Evolutionary conservation across 164 flowering plant genomes (phyloP).

Genomic region (Echeveria elegans): DNA sequence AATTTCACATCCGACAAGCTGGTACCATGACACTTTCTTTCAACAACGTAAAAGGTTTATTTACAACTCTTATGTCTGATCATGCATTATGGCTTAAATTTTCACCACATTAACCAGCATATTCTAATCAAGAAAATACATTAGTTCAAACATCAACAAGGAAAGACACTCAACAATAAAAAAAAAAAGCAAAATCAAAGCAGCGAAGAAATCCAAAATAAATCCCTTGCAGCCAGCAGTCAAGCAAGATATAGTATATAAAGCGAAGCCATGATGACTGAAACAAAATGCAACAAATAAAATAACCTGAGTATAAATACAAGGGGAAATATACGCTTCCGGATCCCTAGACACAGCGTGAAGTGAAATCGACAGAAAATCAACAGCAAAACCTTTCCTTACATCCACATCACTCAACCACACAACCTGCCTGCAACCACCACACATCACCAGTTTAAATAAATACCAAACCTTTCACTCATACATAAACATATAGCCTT

Average conservation of each 20-base stretch:
- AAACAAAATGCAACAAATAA: not conserved
- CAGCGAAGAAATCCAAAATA: not conserved
- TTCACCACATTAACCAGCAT: too few relatives aligned
- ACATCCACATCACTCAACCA: slow-evolving; percentile 79
- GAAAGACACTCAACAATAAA: too few relatives aligned
- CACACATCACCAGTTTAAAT: not conserved
- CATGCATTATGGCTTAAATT: too few relatives aligned
- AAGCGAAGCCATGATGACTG: not conserved
- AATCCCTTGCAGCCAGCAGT: not conserved
- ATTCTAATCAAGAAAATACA: too few relatives aligned
- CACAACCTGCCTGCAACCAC: slow-evolving; percentile 48
- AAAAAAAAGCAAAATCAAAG: not conserved
- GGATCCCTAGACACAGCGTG: slow-evolving; percentile 91
- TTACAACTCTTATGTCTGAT: too few relatives aligned
- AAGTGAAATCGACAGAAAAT: slow-evolving; percentile 70
- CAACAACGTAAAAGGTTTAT: too few relatives aligned
- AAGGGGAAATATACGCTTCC: slow-evolving; percentile 73
- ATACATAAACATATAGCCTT: too few relatives aligned
- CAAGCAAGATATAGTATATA: too few relatives aligned
- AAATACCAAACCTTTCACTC: not conserved
- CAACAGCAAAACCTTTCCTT: slow-evolving; percentile 69
- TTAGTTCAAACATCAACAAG: too few relatives aligned
- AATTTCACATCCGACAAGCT: too few relatives aligned
- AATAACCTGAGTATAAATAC: slow-evolving; percentile 76
- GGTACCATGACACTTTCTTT: too few relatives aligned